These are phyloP conservation scores for Isatis tinctoria DNA, from an alignment of 345 rosid species.

Conservation along the genomic window DNA sequence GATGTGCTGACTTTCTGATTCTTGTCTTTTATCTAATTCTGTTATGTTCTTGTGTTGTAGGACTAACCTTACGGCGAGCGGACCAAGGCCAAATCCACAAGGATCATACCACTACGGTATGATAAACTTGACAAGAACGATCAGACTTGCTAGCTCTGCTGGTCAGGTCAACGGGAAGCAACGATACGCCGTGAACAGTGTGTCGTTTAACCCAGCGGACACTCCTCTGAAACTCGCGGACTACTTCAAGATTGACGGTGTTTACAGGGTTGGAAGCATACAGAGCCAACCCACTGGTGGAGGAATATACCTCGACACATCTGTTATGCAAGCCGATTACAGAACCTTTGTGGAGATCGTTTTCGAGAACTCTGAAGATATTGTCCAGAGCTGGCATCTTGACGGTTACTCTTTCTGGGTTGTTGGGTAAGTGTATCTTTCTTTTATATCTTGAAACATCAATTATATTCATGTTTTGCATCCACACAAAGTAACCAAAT, in stretches of 20 bases:
- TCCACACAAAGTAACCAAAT: not conserved
- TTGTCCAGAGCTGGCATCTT: constrained; percentile 85
- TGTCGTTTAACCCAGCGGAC: constrained; percentile 66
- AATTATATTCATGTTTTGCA: not conserved
- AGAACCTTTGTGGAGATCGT: constrained; percentile 74
- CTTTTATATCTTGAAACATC: not conserved
- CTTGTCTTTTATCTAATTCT: not conserved
- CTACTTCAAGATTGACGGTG: constrained; percentile 82
- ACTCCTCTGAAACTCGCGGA: constrained; percentile 94
- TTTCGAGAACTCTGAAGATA: constrained; percentile 66
- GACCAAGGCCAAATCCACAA: constrained; percentile 99
- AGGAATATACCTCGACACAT: constrained; percentile 70
- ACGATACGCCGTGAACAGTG: constrained; percentile 84
- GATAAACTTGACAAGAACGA: constrained; percentile 68
- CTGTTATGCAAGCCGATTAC: constrained; percentile 75
- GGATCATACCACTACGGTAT: constrained; percentile 98
- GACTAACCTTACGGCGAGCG: constrained; percentile 94
- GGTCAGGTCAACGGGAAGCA: constrained; percentile 86
- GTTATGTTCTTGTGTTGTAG: constrained; percentile 35
- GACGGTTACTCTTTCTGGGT: constrained; percentile 84
- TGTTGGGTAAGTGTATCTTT: constrained; percentile 75
- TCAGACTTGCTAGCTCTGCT: constrained; percentile 68
- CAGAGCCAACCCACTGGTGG: constrained; percentile 68
- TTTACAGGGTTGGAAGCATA: constrained; percentile 64
- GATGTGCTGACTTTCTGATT: not conserved